phyloP scores from a whole-genome alignment of 148 eudicot species.

The Camellia lanceoleosa region DNA sequence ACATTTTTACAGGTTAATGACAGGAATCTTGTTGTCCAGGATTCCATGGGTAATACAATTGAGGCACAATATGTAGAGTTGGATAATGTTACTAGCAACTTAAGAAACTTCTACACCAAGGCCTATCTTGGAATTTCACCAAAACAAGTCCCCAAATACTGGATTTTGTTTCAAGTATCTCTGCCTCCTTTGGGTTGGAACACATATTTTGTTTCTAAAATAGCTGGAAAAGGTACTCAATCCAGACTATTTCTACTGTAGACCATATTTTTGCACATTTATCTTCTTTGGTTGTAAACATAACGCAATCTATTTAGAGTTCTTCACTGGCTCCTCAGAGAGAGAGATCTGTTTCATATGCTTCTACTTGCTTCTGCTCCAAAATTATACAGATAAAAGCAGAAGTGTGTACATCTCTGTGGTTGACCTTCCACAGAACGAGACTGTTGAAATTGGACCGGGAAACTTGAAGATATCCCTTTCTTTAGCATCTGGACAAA shows the following conservation, averaged over 20 bases:
- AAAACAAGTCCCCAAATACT: conserved; percentile 54
- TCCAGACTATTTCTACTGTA: neutral
- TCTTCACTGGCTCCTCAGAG: neutral
- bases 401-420: conserved; percentile 23
- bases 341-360: neutral
- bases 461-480: conserved; percentile 75
- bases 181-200: conserved; percentile 83
- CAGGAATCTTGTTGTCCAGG: conserved; percentile 53
- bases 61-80: conserved; percentile 61
- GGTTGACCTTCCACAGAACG: conserved; percentile 29
- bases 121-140: conserved; percentile 67
- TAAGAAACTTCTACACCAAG: conserved; percentile 62
- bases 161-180: conserved; percentile 71
- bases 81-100: conserved; percentile 57
- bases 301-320: neutral
- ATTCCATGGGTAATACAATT: conserved; percentile 51
- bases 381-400: conserved; percentile 37
- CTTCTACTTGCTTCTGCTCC: conserved; percentile 4
- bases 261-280: neutral
- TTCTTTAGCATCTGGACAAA: conserved; percentile 60
- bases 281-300: neutral
- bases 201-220: conserved; percentile 64
- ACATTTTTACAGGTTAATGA: conserved; percentile 56
- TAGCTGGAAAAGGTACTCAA: conserved; percentile 40
- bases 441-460: conserved; percentile 63